Base-by-base conservation (phyloP, 179 eudicot genomes). In the Carnegiea gigantea region DNA sequence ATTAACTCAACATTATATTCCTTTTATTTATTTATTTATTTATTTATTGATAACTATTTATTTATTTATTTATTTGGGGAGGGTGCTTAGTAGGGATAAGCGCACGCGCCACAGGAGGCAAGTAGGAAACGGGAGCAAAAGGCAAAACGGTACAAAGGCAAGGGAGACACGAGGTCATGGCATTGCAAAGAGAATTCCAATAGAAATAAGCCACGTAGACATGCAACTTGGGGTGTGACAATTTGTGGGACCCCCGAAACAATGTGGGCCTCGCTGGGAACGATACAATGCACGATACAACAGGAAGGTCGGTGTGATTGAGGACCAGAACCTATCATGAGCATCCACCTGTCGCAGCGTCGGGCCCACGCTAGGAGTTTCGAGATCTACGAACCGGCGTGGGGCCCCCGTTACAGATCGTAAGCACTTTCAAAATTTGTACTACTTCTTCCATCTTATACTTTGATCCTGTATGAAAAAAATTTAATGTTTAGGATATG, bases 231-330 rank as follows among this genome's bases (percentile, higher is more conserved):
- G 48, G 21, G 64, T 48, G 4, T 12, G 60, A 21, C 21, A 23
- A 20, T 8, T 0, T 4, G 60, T 74, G 73, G 82, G 82, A 15
- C 82, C 82, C 70, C 23, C 23, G 67, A 1, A 10, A 12, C 75
- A 28, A 33, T 46, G 76, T 76, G 70, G 82, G 73, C 24, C 64
- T 18, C 40, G 20, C 5, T 62, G 30, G 20, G 6, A 67, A 7
- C 9, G 44, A 40, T 40, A 40, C 9, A 40, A 40, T 40, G 9
- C 0, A 26, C 10, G 40, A 28, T 11, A 67, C 28, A 28, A 26
- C 23, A 30, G 71, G 62, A 33, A 80, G 73, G 83, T 74, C 83
- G 83, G 83, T 75, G 71, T 36, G 24, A 46, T n/a, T 26, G 33
- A 78, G 78, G 62, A 6, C 54, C 62, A 48, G 23, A 49, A 24